phyloP scores from a whole-genome alignment of 805 yeast species.

The Yarrowia bubula region DNA sequence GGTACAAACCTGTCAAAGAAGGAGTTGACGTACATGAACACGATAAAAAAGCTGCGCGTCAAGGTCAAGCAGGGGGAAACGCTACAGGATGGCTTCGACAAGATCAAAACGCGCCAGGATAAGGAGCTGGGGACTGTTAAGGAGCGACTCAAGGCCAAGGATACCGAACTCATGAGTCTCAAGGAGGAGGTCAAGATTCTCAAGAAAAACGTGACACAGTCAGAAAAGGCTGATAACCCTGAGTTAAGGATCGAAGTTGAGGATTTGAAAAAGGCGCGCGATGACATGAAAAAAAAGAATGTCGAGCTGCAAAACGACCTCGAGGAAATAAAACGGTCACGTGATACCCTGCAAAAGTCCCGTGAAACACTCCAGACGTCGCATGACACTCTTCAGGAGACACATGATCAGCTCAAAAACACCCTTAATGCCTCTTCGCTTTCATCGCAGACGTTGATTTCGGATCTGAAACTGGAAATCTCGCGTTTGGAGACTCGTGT shows the following conservation, averaged over 20 bases:
- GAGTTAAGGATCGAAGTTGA: constrained; percentile 38
- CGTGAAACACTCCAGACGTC: neutral
- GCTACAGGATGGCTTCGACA: constrained; percentile 36
- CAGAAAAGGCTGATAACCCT: constrained; percentile 34
- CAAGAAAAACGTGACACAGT: constrained; percentile 28
- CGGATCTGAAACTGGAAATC: constrained; percentile 34
- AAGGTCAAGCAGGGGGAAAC: constrained; percentile 45
- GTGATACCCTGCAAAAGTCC: neutral
- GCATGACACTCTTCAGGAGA: constrained; percentile 31
- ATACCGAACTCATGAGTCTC: constrained; percentile 35
- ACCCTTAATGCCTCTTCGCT: constrained; percentile 20
- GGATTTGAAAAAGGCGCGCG: constrained; percentile 34
- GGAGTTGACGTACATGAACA: constrained; percentile 66
- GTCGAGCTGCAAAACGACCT: constrained; percentile 25
- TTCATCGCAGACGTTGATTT: constrained; percentile 5
- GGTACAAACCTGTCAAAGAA: constrained; percentile 69
- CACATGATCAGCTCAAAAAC: constrained; percentile 28
- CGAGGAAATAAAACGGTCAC: constrained; percentile 30
- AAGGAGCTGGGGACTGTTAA: constrained; percentile 46
- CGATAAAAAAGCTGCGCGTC: constrained; percentile 60
- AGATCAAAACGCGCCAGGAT: constrained; percentile 37
- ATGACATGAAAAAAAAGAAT: constrained; percentile 37
- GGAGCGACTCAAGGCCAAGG: constrained; percentile 30
- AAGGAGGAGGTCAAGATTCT: constrained; percentile 31
- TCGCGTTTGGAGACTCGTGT: constrained; percentile 63